Conservation (phyloP, 2,329 filamentous ascomycete species). For the Aspergillus pseudoterreus region DNA sequence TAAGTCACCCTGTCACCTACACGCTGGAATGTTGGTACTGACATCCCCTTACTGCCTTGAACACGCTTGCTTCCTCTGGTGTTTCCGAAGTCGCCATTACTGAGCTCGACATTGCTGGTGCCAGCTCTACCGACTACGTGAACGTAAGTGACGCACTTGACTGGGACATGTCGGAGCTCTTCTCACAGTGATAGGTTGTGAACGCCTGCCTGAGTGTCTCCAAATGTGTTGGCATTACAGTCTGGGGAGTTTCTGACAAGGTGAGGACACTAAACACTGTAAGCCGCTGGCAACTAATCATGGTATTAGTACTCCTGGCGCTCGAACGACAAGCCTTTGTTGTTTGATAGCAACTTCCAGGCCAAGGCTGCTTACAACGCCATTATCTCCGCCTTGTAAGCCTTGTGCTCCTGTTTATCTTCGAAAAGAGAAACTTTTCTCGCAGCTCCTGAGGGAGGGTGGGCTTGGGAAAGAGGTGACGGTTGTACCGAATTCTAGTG, state of each 20-base stretch:
- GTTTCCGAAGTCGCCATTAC: neutral
- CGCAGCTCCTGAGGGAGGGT: too few species aligned
- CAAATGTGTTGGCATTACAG: constrained; percentile 64
- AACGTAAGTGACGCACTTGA: constrained; percentile 29
- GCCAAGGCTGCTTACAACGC: constrained; percentile 42
- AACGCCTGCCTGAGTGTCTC: constrained; percentile 56
- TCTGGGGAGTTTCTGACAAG: constrained; percentile 52
- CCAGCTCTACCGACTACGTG: constrained; percentile 55
- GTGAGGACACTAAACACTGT: constrained; percentile 6
- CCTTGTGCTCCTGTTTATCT: too few species aligned
- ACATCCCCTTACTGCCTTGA: constrained; percentile 40
- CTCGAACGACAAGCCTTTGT: constrained; percentile 30
- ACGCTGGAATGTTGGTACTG: neutral
- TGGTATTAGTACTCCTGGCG: constrained; percentile 39
- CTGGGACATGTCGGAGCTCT: constrained; percentile 16
- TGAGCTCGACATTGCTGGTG: constrained; percentile 36
- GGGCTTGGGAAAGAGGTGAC: too few species aligned
- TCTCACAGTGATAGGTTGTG: constrained; percentile 28
- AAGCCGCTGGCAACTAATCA: neutral
- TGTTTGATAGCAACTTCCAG: constrained; percentile 41
- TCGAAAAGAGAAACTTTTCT: too few species aligned
- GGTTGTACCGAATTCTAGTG: too few species aligned
- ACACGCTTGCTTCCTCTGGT: constrained; percentile 50
- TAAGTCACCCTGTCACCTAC: constrained; percentile 5
- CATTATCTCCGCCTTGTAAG: constrained; percentile 10